A percentile compares a stretch with the other conserved stretches of the same genome.
Evolutionary conservation across 306 rosid species (phyloP).

Genomic region (Fragaria vesca): DNA sequence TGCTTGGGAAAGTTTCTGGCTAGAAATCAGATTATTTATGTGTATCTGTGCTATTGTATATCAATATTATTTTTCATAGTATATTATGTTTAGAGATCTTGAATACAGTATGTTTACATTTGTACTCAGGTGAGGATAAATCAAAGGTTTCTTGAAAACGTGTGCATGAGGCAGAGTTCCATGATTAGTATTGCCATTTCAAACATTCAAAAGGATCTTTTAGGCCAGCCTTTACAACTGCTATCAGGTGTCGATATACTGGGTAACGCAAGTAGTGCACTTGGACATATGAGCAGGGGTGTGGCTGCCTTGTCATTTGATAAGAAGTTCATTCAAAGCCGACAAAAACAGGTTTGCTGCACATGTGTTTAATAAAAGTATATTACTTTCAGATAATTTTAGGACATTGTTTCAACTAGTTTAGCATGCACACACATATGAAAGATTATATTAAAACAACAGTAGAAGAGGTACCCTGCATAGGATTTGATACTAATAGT

Average conservation of each 20-base stretch:
- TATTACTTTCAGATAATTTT: background rate
- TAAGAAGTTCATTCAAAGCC: conserved; percentile 96
- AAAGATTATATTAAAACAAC: background rate
- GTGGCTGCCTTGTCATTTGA: conserved; percentile 98
- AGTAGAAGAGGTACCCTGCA: background rate
- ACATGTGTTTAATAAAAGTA: background rate
- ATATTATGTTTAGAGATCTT: conserved; percentile 1
- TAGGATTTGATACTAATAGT: background rate
- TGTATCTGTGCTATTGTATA: background rate
- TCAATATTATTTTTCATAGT: conserved; percentile 9
- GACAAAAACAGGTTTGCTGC: conserved; percentile 79
- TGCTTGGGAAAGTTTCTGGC: background rate
- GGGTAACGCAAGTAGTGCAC: conserved; percentile 99
- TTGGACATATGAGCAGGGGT: conserved; percentile 99
- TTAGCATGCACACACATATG: background rate
- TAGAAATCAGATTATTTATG: background rate
- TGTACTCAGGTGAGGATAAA: conserved; percentile 75
- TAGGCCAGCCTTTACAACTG: conserved; percentile 94
- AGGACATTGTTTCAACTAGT: background rate
- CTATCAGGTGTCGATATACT: conserved; percentile 96
- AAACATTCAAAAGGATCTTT: conserved; percentile 85
- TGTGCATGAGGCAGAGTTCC: conserved; percentile 92
- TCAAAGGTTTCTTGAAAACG: conserved; percentile 75
- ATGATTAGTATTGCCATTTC: conserved; percentile 91
- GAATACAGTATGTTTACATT: conserved; percentile 17